Base-by-base conservation (phyloP, 2,329 filamentous ascomycete genomes). In the Penicillium sp. region DNA sequence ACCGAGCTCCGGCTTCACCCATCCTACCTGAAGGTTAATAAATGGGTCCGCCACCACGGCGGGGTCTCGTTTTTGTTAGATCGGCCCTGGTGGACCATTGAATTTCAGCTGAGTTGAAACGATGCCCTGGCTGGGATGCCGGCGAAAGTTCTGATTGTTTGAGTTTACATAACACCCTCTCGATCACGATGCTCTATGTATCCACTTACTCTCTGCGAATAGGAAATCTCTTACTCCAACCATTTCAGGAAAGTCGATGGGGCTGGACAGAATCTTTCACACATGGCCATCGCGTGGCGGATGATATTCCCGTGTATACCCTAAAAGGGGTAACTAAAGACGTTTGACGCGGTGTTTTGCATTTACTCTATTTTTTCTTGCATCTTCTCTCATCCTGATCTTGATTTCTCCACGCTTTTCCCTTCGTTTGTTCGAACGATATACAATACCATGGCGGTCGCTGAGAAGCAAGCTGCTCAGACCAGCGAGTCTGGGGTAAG, bases 11-110 rank as follows among this genome's bases (percentile, higher is more conserved):
- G 36, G 36, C 26, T 26, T 26, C 36, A 40, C 36, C 23, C 36
- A 40, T 13, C n/a, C 21, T 26, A 5, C 36, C 36, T 40, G 13
- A 40, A 40, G 36, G 36, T 21, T 40, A 40, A 40, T 40, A 40
- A 40, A 10, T 40, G 36, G 36, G 23, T 26, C 36, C 21, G 15
- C 15, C 21, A 8, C 13, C 12, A n/a, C 10, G 10, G n/a, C 4
- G 6, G 12, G 21, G n/a, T 23, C 13, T 26, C 9, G 36, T 7
- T 7, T 40, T 26, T 12, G 34, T 15, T 40, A n/a, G 26, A 40
- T 9, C 8, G 21, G 20, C 7, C 21, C n/a, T 9, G 7, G 13
- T 10, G 18, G 21, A 40, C 10, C 18, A 15, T n/a, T 40, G 21
- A 40, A 10, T 23, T 40, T 17, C 4, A 40, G 7, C 10, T 26